Conservation (phyloP, 2,329 filamentous ascomycete genomes). For the Alternaria infectoria region DNA sequence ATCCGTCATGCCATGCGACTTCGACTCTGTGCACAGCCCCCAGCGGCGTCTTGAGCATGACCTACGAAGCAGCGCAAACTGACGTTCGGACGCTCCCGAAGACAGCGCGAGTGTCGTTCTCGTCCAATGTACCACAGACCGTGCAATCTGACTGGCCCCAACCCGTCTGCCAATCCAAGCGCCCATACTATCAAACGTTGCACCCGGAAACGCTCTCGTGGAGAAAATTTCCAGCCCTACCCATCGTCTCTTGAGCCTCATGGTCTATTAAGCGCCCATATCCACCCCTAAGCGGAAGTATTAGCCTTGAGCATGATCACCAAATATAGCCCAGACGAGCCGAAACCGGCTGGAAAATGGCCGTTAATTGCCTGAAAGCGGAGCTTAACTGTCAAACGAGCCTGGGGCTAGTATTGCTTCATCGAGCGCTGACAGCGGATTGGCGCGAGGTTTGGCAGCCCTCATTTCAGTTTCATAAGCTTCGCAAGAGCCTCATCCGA, state of each 20-base stretch:
- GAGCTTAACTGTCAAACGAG: constrained; percentile 29
- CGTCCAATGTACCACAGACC: constrained; percentile 11
- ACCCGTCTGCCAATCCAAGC: constrained; percentile 35
- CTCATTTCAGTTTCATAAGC: constrained; percentile 22
- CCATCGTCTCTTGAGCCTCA: constrained; percentile 37
- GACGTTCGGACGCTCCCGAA: constrained; percentile 24
- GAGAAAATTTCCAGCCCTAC: constrained; percentile 25
- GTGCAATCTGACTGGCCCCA: constrained; percentile 29
- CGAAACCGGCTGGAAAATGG: constrained; percentile 27
- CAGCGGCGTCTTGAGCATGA: not conserved
- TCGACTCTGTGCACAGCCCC: constrained; percentile 13
- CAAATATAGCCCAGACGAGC: constrained; percentile 44
- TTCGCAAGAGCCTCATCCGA: constrained; percentile 25
- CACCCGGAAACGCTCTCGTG: constrained; percentile 33
- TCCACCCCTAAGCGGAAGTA: constrained; percentile 20
- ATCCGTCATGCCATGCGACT: constrained; percentile 1
- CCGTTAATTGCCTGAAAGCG: constrained; percentile 39
- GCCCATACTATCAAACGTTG: constrained; percentile 37
- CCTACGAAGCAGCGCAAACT: not conserved
- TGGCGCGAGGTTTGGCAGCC: constrained; percentile 17
- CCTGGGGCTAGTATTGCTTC: constrained; percentile 20
- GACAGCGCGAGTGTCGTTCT: constrained; percentile 25
- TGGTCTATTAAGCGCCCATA: constrained; percentile 39
- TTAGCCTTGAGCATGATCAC: constrained; percentile 33
- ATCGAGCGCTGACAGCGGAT: constrained; percentile 20